phyloP scores from a whole-genome alignment of 371 early-diverging fungal species.

The Umbelopsis sp. region DNA sequence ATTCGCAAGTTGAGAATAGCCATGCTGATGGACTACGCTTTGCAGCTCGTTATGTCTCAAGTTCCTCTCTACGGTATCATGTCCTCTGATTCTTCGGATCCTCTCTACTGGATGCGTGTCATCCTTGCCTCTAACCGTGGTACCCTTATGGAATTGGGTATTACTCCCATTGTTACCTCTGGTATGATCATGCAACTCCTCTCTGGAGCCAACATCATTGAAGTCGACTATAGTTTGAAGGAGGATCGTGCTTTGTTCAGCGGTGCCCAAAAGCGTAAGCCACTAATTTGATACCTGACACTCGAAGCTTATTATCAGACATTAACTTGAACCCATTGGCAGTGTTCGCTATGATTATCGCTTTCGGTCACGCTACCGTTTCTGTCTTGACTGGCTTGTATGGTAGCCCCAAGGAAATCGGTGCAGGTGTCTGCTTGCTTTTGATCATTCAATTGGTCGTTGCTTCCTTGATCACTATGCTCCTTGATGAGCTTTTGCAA shows the following conservation, averaged over 20 bases:
- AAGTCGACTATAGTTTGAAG: constrained; percentile 97
- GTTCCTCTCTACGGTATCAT: constrained; percentile 99
- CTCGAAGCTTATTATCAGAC: background rate
- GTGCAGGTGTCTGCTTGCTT: constrained; percentile 91
- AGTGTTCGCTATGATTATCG: constrained; percentile 92
- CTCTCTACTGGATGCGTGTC: constrained; percentile 99
- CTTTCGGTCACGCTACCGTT: constrained; percentile 97
- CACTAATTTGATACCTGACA: background rate
- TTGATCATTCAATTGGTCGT: constrained; percentile 97
- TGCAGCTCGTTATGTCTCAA: constrained; percentile 94
- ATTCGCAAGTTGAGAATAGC: background rate
- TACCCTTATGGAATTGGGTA: constrained; percentile 99
- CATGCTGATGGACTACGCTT: background rate
- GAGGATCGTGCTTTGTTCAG: constrained; percentile 98
- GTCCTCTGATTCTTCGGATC: constrained; percentile 97
- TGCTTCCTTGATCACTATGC: constrained; percentile 96
- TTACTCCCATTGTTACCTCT: constrained; percentile 99
- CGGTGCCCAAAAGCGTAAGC: constrained; percentile 96
- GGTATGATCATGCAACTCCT: constrained; percentile 99
- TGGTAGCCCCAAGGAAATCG: constrained; percentile 94
- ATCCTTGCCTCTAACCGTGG: constrained; percentile 99
- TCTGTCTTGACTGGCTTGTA: constrained; percentile 99
- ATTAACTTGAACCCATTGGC: background rate
- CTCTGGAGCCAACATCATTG: constrained; percentile 95
- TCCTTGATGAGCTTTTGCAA: constrained; percentile 99